Evolutionary conservation across 2,329 filamentous ascomycete species (phyloP), one percentile per base, ranked within the genome.

Genomic region (Aspergillus persii): DNA sequence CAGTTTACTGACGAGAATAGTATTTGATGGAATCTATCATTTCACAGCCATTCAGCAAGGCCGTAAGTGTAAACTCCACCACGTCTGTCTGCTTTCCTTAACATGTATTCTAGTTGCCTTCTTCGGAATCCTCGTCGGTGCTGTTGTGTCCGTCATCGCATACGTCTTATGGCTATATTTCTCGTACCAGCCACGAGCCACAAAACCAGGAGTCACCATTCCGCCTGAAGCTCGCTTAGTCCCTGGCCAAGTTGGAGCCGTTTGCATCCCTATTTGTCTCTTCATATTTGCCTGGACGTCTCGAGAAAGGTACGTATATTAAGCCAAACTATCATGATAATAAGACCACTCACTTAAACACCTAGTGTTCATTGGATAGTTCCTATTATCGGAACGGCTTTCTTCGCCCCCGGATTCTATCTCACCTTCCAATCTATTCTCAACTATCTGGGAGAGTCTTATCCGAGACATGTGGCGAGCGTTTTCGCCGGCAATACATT

Each of bases 351-450:
- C 68, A n/a, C 69, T 65, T 66, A 12, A 30, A 33, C 27, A 56
- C 66, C n/a, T 72, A 65, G 58, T 5, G 64, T 74, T 8, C 74
- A 76, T n/a, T 77, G 72, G 60, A 75, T 83, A 53, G 76, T 82
- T 3, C 80, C 82, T 0, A 78, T 84, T 4, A 65, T 84, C 12
- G 81, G 79, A 2, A 79, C 78, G 0, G 74, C 77, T 0, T 76
- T 82, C 18, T 83, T 82, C 70, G 82, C 58, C n/a, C 46, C 58
- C 3, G 67, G 67, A 4, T 61, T 64, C 30, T 58, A 62, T 18
- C 58, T 63, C 9, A 53, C 59, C 15, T 65, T 68, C 31, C 61
- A 63, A 36, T 62, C 62, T 12, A 58, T 69, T 18, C 62, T 68
- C 18, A 68, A 68, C 47, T 74, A 73, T 50, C 62, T 70, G 27